Conservation (phyloP, 805 yeast species). For the Suhomyces canberraensis region DNA sequence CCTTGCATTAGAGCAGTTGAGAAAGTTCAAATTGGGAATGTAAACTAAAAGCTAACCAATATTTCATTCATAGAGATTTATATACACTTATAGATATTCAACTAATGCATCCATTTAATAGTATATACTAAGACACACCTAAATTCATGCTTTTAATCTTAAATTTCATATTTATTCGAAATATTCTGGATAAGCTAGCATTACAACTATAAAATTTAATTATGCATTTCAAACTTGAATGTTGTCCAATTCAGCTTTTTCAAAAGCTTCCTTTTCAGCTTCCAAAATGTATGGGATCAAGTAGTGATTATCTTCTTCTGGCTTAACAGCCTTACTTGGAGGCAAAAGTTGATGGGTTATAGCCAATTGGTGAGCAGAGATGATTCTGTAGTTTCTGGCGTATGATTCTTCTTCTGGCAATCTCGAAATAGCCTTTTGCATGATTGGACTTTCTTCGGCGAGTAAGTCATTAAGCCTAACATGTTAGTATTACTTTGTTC, state of each 20-base stretch:
- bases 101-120: too few relatives aligned
- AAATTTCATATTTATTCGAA: too few relatives aligned
- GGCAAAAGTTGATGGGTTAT: constrained; percentile 85
- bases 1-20: constrained; percentile 63
- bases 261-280: constrained; percentile 88
- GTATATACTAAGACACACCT: too few relatives aligned
- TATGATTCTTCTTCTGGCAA: constrained; percentile 80
- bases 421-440: constrained; percentile 86
- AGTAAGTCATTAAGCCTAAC: constrained; percentile 77
- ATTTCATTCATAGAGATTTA: too few relatives aligned
- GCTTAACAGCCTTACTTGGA: constrained; percentile 67
- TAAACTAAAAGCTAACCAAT: too few relatives aligned
- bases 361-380: constrained; percentile 88
- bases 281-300: constrained; percentile 86
- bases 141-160: too few relatives aligned
- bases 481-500: constrained; percentile 10
- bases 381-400: constrained; percentile 87
- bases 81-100: too few relatives aligned
- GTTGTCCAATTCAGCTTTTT: constrained; percentile 86
- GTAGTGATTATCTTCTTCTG: constrained; percentile 80
- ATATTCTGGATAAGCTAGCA: too few relatives aligned
- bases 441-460: constrained; percentile 79
- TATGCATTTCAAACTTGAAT: constrained; percentile 42
- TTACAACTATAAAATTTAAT: too few relatives aligned
- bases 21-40: constrained; percentile 52